Conservation (phyloP, 345 rosid species). For the Hevea brasiliensis region DNA sequence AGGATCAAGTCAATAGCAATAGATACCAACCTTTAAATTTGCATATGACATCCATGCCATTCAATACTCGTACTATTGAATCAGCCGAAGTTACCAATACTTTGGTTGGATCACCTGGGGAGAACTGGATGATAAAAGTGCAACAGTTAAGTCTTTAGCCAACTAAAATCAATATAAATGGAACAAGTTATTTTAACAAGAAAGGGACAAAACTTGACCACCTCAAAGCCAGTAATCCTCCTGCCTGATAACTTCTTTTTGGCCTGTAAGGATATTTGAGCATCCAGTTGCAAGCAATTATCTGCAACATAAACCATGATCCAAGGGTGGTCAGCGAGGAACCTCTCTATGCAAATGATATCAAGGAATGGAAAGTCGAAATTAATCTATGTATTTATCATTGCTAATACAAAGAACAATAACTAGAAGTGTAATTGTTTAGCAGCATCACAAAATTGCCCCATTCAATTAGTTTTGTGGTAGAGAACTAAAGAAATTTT, state of each 20-base stretch:
- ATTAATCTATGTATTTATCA: neutral
- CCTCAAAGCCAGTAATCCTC: constrained; percentile 79
- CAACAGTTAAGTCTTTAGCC: constrained; percentile 11
- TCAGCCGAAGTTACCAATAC: constrained; percentile 72
- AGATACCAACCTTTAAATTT: constrained; percentile 58
- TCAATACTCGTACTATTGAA: constrained; percentile 56
- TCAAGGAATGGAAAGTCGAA: neutral
- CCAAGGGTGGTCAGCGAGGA: neutral
- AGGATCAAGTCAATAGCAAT: neutral
- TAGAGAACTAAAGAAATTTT: neutral
- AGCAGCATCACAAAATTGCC: neutral
- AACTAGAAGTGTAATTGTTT: neutral
- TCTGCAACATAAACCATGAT: constrained; percentile 39
- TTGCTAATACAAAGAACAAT: neutral
- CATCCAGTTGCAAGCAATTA: constrained; percentile 47
- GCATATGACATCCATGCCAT: constrained; percentile 49
- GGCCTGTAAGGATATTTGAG: constrained; percentile 55
- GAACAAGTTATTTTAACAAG: neutral
- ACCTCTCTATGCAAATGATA: neutral
- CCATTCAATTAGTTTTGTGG: neutral
- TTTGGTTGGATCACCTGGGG: constrained; percentile 62
- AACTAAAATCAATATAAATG: neutral
- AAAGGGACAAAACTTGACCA: constrained; percentile 2
- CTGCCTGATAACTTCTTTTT: constrained; percentile 66
- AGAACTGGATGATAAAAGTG: constrained; percentile 40